Evolutionary conservation across 1,284 basidiomycete species (phyloP), one percentile per base, ranked within the genome.

Genomic region (Fomitopsis pinicola): DNA sequence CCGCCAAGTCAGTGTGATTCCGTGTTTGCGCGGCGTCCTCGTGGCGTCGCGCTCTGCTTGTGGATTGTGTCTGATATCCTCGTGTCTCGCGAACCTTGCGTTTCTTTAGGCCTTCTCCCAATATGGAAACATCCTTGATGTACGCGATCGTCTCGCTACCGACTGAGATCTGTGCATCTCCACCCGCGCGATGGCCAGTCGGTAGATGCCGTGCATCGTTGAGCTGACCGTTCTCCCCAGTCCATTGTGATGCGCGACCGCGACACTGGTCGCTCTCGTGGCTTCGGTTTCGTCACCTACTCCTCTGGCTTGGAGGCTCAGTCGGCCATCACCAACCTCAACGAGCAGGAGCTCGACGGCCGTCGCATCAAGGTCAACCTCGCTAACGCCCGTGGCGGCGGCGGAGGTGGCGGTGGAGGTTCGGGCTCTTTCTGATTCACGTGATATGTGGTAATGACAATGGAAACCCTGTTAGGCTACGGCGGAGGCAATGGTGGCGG

Each of bases 221-320:
- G 57, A 63, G 64, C 67, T 65, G 48, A 67, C 63, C 22, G 22
- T 26, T 19, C 38, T 59, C 50, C 62, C 63, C 50, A 95, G 92
- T 91, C 90, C 71, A 93, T 95, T 77, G 95, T 97, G 79, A 97
- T 97, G 95, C 92, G 94, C 81, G 95, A 97, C 81, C 93, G 95
- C 73, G 95, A 97, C 75, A 97, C 95, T 66, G 92, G 94, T 68
- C 93, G 95, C 73, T 97, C 95, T 69, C 93, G 95, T 72, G 94
- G 95, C 74, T 98, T 98, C 76, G 95, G 95, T 65, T 97, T 97
- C 77, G 95, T 98, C 69, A 95, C 94, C 65, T 95, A 83, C 78
- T 78, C 78, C 70, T 74, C 71, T 42, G 35, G 69, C 8, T 64
- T 73, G 35, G 93, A 97, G 78, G 95, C 95, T 60, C 81, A 91